Conservation (phyloP, 345 rosid genomes). For the Corchorus olitorius region DNA sequence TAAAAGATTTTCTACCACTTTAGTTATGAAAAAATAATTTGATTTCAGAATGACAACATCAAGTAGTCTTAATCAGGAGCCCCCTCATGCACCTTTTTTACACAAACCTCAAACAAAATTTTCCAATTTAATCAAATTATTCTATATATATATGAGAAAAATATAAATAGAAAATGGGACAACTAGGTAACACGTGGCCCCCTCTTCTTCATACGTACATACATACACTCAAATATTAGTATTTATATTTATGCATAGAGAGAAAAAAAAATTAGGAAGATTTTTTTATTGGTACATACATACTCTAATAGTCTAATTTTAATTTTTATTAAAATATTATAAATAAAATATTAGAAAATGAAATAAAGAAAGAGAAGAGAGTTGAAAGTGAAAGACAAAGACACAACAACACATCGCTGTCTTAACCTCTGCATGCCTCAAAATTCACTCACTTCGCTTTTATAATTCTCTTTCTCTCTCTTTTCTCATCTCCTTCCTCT, state of each 20-base stretch:
- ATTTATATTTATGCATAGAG: background rate
- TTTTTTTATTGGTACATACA: background rate
- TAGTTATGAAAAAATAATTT: background rate
- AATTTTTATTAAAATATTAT: background rate
- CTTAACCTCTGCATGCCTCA: conserved; percentile 26
- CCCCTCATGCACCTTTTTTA: background rate
- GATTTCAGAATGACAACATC: background rate
- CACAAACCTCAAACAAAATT: background rate
- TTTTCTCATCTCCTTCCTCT: background rate
- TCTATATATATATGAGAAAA: background rate
- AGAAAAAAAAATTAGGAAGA: background rate
- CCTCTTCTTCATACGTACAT: background rate
- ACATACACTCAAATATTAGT: background rate
- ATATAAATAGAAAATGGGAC: background rate
- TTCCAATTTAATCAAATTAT: background rate
- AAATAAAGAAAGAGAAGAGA: conserved; percentile 5
- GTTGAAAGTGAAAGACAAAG: conserved; percentile 23
- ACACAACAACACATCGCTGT: conserved; percentile 37
- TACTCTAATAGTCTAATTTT: background rate
- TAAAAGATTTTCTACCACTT: too few species aligned
- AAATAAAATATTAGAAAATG: background rate
- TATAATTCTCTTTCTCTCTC: background rate
- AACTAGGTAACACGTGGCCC: background rate
- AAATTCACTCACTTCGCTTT: conserved; percentile 17
- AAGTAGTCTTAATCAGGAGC: background rate